phyloP scores from a whole-genome alignment of 345 rosid genomes.

The Balakata baccata region DNA sequence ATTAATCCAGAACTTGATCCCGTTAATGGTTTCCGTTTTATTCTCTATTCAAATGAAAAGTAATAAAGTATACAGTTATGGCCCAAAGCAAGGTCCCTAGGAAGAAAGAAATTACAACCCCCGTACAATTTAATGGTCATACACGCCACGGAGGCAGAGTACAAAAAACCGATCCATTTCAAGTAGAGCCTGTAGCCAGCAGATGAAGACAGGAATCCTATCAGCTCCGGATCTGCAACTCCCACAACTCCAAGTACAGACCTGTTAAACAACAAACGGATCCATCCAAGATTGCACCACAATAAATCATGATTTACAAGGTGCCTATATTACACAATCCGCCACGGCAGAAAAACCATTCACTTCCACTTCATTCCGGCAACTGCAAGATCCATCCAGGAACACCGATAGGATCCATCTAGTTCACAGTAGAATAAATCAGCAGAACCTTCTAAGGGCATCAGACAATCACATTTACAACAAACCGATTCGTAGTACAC shows the following conservation, averaged over 20 bases:
- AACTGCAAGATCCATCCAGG: not conserved
- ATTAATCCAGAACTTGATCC: no score
- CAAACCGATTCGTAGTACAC: not conserved
- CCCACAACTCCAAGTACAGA: not conserved
- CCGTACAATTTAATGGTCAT: not conserved
- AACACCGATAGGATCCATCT: not conserved
- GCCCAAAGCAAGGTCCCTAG: not conserved
- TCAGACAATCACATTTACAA: not conserved
- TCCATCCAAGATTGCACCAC: not conserved
- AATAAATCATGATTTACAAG: not conserved
- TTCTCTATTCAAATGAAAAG: not conserved
- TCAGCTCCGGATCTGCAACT: not conserved
- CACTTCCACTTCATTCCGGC: not conserved
- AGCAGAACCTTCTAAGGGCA: not conserved
- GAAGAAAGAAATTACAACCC: conserved; percentile 1
- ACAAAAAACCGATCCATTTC: no score
- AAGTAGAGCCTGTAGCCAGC: no score
- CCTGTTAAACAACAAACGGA: not conserved
- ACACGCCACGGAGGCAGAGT: not conserved
- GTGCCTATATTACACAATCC: not conserved
- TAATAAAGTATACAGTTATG: not conserved
- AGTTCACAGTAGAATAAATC: not conserved
- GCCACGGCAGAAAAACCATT: conserved; percentile 2
- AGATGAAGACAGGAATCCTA: not conserved
- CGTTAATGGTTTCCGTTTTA: not conserved